Conservation (phyloP, 2,329 filamentous ascomycete genomes). For the Penicillium sp. region DNA sequence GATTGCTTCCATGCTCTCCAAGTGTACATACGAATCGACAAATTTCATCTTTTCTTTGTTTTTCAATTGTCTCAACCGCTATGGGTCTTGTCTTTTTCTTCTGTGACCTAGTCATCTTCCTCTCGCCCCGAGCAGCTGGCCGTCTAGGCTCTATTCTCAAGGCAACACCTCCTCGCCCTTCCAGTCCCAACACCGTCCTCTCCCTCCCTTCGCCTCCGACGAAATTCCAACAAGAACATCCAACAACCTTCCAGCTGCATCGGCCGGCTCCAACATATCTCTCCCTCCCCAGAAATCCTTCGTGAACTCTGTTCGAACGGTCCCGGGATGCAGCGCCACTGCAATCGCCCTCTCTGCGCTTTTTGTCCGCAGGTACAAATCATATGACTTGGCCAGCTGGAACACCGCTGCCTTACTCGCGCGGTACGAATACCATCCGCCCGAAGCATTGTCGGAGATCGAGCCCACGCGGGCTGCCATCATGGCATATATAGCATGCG, state of each 20-base stretch:
- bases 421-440: constrained; percentile 83
- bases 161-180: constrained; percentile 64
- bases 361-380: constrained; percentile 63
- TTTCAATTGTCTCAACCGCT: too few species aligned
- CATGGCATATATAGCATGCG: constrained; percentile 66
- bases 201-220: constrained; percentile 43
- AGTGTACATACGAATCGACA: too few species aligned
- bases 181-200: constrained; percentile 72
- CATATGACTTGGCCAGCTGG: constrained; percentile 70
- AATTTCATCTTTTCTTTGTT: too few species aligned
- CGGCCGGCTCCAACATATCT: constrained; percentile 68
- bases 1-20: too few species aligned
- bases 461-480: constrained; percentile 79
- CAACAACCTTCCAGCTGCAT: constrained; percentile 66
- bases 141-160: constrained; percentile 29
- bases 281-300: constrained; percentile 71
- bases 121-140: too few species aligned
- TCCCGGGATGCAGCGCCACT: constrained; percentile 76
- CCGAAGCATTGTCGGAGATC: constrained; percentile 69
- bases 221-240: constrained; percentile 56
- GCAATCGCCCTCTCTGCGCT: constrained; percentile 66
- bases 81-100: too few species aligned
- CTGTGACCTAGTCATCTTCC: too few species aligned
- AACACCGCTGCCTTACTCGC: constrained; percentile 75
- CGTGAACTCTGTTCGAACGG: constrained; percentile 74